Evolutionary conservation across 306 rosid genomes (phyloP).

Genomic region (Astragalus glycyphyllos): DNA sequence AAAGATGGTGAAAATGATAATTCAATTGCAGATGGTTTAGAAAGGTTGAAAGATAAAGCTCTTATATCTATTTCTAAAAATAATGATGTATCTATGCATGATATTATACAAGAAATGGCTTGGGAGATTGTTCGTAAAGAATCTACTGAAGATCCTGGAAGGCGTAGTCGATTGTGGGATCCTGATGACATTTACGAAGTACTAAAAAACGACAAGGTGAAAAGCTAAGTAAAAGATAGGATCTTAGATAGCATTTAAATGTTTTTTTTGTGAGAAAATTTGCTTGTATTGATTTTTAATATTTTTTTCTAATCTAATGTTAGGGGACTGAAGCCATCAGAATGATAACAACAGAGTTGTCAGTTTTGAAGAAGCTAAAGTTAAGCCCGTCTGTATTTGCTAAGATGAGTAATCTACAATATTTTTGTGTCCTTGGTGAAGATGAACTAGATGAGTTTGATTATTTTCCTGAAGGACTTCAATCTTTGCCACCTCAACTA

Average conservation of each 20-base stretch:
- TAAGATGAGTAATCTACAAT: conserved; percentile 27
- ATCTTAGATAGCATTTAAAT: not conserved
- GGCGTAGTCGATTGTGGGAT: not conserved
- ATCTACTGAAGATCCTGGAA: not conserved
- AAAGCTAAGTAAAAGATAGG: not conserved
- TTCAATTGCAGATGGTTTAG: not conserved
- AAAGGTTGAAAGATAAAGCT: conserved; percentile 16
- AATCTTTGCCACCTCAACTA: not conserved
- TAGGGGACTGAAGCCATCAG: conserved; percentile 39
- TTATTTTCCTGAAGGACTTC: conserved; percentile 26
- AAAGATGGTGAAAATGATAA: not conserved
- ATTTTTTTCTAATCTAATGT: not conserved
- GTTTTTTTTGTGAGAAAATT: not conserved
- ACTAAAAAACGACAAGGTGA: not conserved
- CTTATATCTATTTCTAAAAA: not conserved
- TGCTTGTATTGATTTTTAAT: not conserved
- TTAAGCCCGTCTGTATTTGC: conserved; percentile 16
- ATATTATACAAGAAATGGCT: conserved; percentile 3
- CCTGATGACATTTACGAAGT: conserved; percentile 9
- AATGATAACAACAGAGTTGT: conserved; percentile 15
- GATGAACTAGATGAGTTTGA: too few relatives aligned
- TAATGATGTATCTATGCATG: not conserved
- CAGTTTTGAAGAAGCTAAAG: not conserved
- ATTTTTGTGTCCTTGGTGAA: not conserved
- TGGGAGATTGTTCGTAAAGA: conserved; percentile 25